A percentile compares a stretch with the other conserved stretches of the same genome.
Conservation (phyloP, 2,329 filamentous ascomycete species). For the Niveomyces coronatus region DNA sequence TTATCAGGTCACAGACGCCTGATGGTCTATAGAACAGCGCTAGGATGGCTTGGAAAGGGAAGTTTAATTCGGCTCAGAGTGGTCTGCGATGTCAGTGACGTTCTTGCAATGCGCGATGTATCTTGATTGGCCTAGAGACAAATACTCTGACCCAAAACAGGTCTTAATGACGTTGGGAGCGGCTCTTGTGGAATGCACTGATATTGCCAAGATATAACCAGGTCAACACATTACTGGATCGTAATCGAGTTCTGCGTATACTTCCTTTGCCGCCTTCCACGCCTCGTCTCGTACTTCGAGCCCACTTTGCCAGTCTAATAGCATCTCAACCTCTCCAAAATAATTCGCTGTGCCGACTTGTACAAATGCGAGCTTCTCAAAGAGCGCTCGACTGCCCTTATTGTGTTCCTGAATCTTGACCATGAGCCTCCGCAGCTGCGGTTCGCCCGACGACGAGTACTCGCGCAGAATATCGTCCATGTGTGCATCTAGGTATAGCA, state of each 20-base stretch:
- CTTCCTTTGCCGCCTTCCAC: constrained; percentile 11
- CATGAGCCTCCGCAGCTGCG: constrained; percentile 38
- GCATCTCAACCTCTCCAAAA: constrained; percentile 48
- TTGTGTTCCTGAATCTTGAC: constrained; percentile 51
- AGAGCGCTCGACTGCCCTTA: constrained; percentile 38
- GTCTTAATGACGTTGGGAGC: too few species aligned
- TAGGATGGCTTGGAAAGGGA: too few species aligned
- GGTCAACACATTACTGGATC: too few species aligned
- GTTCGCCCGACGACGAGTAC: constrained; percentile 18
- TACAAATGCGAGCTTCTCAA: constrained; percentile 40
- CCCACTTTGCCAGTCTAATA: constrained; percentile 24
- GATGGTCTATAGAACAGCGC: too few species aligned
- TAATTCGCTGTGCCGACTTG: constrained; percentile 45
- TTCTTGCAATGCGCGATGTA: too few species aligned
- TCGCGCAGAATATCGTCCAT: constrained; percentile 41
- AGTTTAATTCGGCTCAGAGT: too few species aligned
- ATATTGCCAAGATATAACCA: too few species aligned
- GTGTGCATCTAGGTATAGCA: constrained; percentile 55
- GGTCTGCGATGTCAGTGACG: too few species aligned
- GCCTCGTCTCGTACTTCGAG: constrained; percentile 15
- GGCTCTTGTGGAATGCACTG: too few species aligned
- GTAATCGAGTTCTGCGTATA: not conserved
- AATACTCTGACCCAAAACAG: too few species aligned
- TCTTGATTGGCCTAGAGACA: too few species aligned
- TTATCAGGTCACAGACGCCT: too few species aligned